A percentile compares a stretch with the other conserved stretches of the same genome.
Evolutionary conservation across 768 basidiomycete species (phyloP).

Genomic region (Boletus speciosus): DNA sequence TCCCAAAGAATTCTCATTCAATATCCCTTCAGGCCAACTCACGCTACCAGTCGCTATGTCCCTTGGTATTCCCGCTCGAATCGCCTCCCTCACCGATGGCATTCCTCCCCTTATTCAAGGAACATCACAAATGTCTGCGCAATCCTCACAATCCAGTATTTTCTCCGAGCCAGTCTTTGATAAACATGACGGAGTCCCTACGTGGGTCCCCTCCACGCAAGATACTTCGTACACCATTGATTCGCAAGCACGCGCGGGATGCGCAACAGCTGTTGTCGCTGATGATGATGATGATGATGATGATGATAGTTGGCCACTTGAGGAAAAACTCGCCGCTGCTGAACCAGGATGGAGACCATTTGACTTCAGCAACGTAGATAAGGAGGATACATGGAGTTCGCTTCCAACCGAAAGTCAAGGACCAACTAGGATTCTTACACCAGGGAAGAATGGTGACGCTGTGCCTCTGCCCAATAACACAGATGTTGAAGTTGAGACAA

Average conservation of each 20-base stretch:
- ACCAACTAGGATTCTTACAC: constrained; percentile 22
- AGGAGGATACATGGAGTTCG: constrained; percentile 76
- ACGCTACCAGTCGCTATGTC: constrained; percentile 44
- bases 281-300: constrained; percentile 48
- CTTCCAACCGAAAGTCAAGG: constrained; percentile 56
- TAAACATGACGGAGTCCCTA: constrained; percentile 38
- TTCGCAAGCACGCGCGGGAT: constrained; percentile 31
- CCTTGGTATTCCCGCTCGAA: constrained; percentile 40
- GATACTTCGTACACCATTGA: constrained; percentile 50
- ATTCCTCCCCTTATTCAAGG: constrained; percentile 21
- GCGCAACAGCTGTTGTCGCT: neutral
- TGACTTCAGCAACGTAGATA: constrained; percentile 49
- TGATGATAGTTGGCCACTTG: constrained; percentile 73
- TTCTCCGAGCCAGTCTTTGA: constrained; percentile 53
- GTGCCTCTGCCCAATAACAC: constrained; percentile 1
- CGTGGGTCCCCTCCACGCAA: constrained; percentile 61
- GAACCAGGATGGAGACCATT: constrained; percentile 61
- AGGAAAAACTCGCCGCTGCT: constrained; percentile 55
- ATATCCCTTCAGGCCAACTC: constrained; percentile 37
- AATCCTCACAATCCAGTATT: constrained; percentile 53
- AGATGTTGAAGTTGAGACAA: constrained; percentile 11
- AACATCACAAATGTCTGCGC: constrained; percentile 39
- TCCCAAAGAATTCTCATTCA: constrained; percentile 33
- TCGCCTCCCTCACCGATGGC: constrained; percentile 26
- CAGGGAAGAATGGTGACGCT: constrained; percentile 6